These are phyloP conservation scores for Volvox carteri DNA, from an alignment of 163 green algal species.

Conservation along the genomic window DNA sequence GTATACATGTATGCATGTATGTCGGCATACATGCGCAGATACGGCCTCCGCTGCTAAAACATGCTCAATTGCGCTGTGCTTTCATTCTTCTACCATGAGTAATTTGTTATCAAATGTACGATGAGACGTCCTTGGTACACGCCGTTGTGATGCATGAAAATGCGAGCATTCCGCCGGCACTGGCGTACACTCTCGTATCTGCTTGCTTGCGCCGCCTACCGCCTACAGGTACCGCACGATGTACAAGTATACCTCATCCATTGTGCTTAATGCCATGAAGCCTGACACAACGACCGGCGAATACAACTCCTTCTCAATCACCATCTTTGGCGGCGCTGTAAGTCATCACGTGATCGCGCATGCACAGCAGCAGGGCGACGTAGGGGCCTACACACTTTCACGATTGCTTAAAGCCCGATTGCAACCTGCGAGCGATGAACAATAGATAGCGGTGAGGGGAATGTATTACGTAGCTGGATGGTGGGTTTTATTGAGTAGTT, in stretches of 20 bases:
- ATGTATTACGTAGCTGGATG: neutral
- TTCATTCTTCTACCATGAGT: neutral
- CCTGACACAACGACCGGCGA: neutral
- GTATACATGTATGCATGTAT: too few relatives aligned
- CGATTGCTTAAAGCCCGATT: neutral
- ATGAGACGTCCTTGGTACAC: too few relatives aligned
- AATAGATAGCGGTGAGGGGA: neutral
- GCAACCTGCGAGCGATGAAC: neutral
- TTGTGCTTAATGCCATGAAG: neutral
- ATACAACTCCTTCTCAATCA: conserved; percentile 16
- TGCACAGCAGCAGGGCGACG: too few relatives aligned
- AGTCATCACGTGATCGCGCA: too few relatives aligned
- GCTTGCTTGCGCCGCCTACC: neutral
- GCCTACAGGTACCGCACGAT: conserved; percentile 20
- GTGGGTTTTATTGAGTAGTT: neutral
- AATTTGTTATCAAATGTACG: too few relatives aligned
- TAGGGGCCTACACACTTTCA: neutral
- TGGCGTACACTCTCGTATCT: neutral
- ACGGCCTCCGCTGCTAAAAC: neutral
- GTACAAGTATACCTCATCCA: conserved; percentile 1
- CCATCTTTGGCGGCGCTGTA: conserved; percentile 16
- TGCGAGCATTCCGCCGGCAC: neutral
- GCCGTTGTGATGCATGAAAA: neutral
- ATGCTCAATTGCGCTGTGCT: neutral
- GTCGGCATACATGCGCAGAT: too few relatives aligned